phyloP scores from a whole-genome alignment of 2,329 filamentous ascomycete species.

The Pseudocercospora fuligena region DNA sequence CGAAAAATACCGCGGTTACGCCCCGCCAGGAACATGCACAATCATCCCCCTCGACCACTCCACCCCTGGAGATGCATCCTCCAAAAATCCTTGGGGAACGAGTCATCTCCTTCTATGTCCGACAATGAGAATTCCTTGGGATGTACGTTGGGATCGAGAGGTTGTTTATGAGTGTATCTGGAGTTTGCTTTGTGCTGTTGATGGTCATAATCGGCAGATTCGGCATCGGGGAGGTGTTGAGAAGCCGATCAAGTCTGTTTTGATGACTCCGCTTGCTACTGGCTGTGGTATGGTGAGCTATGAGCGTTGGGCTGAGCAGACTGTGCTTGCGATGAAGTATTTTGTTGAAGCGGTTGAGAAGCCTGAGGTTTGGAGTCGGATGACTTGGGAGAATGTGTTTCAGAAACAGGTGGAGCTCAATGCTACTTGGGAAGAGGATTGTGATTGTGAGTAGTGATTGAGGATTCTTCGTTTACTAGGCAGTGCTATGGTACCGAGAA shows the following conservation, averaged over 20 bases:
- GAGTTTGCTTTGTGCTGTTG: conserved; percentile 56
- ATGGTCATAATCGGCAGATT: conserved; percentile 51
- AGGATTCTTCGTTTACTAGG: too few relatives aligned
- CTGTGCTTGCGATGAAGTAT: conserved; percentile 58
- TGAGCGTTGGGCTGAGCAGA: conserved; percentile 57
- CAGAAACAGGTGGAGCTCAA: conserved; percentile 36
- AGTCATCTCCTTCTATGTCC: conserved; percentile 55
- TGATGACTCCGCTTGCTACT: conserved; percentile 59
- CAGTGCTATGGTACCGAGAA: too few relatives aligned
- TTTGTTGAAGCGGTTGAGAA: conserved; percentile 54
- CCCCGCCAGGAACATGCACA: conserved; percentile 57
- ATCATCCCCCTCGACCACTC: conserved; percentile 44
- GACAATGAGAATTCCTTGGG: conserved; percentile 56
- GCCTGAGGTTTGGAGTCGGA: conserved; percentile 48
- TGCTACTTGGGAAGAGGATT: background rate
- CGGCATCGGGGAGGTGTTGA: background rate
- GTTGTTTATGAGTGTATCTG: conserved; percentile 61
- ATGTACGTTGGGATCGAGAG: conserved; percentile 57
- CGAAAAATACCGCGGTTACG: conserved; percentile 54
- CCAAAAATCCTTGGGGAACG: conserved; percentile 44
- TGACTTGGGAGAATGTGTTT: conserved; percentile 45
- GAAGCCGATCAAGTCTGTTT: background rate
- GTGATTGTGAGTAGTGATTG: background rate
- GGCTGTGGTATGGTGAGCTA: conserved; percentile 53
- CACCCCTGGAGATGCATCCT: conserved; percentile 31